Conservation (phyloP, 2,329 filamentous ascomycete species). For the Neonectria ditissima region DNA sequence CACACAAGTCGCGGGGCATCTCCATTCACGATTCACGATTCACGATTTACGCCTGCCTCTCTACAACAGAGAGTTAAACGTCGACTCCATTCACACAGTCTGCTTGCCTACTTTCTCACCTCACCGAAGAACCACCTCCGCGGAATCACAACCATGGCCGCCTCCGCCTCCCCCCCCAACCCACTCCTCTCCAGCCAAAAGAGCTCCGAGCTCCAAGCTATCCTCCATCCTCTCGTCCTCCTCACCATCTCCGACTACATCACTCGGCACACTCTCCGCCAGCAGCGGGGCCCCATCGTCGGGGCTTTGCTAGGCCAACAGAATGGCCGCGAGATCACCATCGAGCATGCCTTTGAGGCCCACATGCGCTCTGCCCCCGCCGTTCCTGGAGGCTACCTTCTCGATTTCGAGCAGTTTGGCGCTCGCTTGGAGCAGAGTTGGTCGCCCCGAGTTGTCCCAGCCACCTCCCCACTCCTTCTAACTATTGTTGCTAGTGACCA, state of each 20-base stretch:
- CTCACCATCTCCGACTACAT: slow-evolving; percentile 98
- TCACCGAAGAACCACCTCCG: too few relatives aligned
- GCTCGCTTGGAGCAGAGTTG: slow-evolving; percentile 86
- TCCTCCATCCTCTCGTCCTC: slow-evolving; percentile 92
- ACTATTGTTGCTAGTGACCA: slow-evolving; percentile 72
- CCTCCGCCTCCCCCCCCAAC: slow-evolving; percentile 57
- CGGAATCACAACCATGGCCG: slow-evolving; percentile 65
- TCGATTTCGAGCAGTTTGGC: slow-evolving; percentile 80
- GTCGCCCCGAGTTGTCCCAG: slow-evolving; percentile 46
- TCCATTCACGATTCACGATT: not conserved
- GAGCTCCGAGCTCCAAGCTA: slow-evolving; percentile 80
- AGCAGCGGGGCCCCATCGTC: slow-evolving; percentile 79
- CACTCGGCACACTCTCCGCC: slow-evolving; percentile 85
- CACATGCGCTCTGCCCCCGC: slow-evolving; percentile 61
- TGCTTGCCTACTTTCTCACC: too few relatives aligned
- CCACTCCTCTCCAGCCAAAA: slow-evolving; percentile 75
- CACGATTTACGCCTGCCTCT: not conserved
- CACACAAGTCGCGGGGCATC: slow-evolving; percentile 21
- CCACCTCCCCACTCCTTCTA: not conserved
- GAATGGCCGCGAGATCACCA: slow-evolving; percentile 87
- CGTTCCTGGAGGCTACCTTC: slow-evolving; percentile 66
- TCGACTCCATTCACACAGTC: slow-evolving; percentile 17
- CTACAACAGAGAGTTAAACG: slow-evolving; percentile 4
- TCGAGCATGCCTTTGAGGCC: slow-evolving; percentile 94
- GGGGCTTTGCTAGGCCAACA: slow-evolving; percentile 93